These are phyloP conservation scores for Ophiostoma tasmaniense DNA, from an alignment of 2,329 filamentous ascomycete genomes.

Conservation along the genomic window DNA sequence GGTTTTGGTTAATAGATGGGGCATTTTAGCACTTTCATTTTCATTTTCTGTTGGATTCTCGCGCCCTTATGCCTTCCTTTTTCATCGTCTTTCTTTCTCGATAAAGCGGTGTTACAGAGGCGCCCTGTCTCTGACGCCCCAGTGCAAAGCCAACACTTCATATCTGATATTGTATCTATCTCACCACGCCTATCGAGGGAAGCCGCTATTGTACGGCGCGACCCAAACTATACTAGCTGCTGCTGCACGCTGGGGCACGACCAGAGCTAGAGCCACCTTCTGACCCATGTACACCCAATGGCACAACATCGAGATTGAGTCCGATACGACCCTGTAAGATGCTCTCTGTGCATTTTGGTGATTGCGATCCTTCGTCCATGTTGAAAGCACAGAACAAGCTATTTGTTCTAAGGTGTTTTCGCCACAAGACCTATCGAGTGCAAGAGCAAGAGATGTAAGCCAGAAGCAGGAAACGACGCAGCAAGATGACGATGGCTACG, in stretches of 20 bases:
- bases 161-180: background rate
- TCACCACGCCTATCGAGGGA: background rate
- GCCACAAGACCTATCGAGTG: background rate
- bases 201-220: background rate
- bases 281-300: slow-evolving; percentile 1
- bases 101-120: background rate
- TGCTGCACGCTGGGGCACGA: background rate
- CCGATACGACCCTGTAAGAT: background rate
- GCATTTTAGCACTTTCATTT: background rate
- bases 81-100: background rate
- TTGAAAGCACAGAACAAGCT: background rate
- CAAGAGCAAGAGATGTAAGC: background rate
- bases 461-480: background rate
- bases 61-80: background rate
- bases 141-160: background rate
- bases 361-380: background rate
- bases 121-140: background rate
- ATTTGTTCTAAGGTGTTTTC: background rate
- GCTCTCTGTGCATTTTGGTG: background rate
- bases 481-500: too few species aligned
- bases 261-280: background rate
- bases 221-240: background rate
- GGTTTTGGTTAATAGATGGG: background rate
- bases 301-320: slow-evolving; percentile 1
- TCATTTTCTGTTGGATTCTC: background rate